Evolutionary conservation across 208 protist genomes (phyloP).

Genomic region (Trichomonas vaginalis): DNA sequence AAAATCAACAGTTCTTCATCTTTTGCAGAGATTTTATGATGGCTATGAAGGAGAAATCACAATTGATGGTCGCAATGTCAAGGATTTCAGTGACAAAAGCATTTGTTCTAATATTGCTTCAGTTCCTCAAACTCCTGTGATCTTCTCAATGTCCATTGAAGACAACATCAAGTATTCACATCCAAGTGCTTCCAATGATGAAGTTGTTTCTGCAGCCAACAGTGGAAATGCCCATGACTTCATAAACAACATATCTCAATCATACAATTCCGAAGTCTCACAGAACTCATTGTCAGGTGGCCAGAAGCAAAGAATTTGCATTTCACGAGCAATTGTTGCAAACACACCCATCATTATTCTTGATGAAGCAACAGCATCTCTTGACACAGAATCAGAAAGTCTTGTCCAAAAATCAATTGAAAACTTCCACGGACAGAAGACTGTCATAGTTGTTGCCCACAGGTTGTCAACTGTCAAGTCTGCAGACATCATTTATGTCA

Average conservation of each 20-base stretch:
- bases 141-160: slow-evolving; percentile 38
- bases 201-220: slow-evolving; percentile 32
- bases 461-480: neutral
- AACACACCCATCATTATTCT: neutral
- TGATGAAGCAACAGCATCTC: neutral
- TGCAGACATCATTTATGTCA: neutral
- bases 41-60: neutral
- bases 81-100: neutral
- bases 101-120: slow-evolving; percentile 23
- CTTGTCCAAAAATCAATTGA: neutral
- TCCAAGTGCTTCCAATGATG: slow-evolving; percentile 4
- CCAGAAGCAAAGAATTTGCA: too few species aligned
- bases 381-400: neutral
- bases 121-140: slow-evolving; percentile 38
- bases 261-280: slow-evolving; percentile 18
- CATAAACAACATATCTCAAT: slow-evolving; percentile 25
- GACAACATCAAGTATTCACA: slow-evolving; percentile 42
- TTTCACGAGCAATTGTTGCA: neutral
- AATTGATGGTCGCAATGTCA: neutral
- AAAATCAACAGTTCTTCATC: neutral
- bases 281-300: neutral
- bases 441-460: neutral
- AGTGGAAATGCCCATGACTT: slow-evolving; percentile 43
- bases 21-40: neutral
- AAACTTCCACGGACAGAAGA: neutral